Evolutionary conservation across 495 filamentous ascomycete genomes (phyloP), one percentile per base, ranked within the genome.

Genomic region (Rostrohypoxylon terebratum): DNA sequence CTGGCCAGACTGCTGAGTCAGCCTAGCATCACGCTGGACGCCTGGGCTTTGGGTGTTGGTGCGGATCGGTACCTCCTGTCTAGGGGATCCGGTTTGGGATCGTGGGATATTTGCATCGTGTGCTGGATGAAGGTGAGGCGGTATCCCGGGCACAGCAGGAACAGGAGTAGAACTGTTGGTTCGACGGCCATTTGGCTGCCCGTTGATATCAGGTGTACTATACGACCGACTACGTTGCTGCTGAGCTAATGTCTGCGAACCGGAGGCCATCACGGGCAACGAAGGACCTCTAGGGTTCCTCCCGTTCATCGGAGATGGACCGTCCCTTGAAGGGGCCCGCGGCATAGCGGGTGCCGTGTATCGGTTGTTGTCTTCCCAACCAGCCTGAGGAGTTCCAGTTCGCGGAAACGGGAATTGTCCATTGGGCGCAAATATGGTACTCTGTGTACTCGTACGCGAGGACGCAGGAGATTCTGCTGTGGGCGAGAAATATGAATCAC

Each of bases 401-500:
- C 94, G 89, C 55, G 94, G 90, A 76, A 96, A 97, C 6, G 90
- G 88, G 75, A 91, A 94, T 66, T 87, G 78, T 0, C 78, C 85
- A 36, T 84, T 85, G 2, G 88, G 87, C 54, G 89, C 87, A 59
- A 93, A 96, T 64, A 86, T 80, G 16, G 81, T 79, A 57, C 83
- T 84, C 3, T 83, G 79, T 5, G 82, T 84, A 80, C 92, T 97
- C 7, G 93, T 93, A 51, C 94, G 88, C 5, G 91, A 91, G 1
- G 93, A 96, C 11, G 86, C 87, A 18, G 96, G 94, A 1, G 94
- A 94, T 63, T 98, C 94, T 11, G 86, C 87, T 9, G 89, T 87
- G 0, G 96, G 96, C 0, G 95, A 98, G 78, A 99, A 99, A 77
- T 97, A 98, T 7, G 94, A 97, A 53, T 91, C 89, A 25, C 86